phyloP scores from a whole-genome alignment of 2,329 filamentous ascomycete species.

The Magnaporthiopsis incrustans region DNA sequence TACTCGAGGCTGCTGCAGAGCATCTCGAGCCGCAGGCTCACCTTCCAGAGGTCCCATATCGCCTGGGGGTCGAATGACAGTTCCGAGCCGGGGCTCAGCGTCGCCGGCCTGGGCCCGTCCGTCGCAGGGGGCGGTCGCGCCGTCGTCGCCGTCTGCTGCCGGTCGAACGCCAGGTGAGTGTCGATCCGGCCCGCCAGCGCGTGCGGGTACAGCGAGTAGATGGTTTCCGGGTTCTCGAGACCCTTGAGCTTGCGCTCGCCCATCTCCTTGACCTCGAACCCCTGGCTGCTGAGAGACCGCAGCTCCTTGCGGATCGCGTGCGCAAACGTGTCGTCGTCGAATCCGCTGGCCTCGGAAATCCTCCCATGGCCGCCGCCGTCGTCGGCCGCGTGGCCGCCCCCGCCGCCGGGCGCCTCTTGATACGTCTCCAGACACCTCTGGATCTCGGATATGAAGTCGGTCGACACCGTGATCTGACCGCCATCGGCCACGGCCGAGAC shows the following conservation, averaged over 20 bases:
- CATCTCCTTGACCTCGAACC: slow-evolving; percentile 90
- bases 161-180: slow-evolving; percentile 49
- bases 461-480: slow-evolving; percentile 92
- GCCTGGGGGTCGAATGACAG: slow-evolving; percentile 72
- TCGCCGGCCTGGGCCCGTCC: slow-evolving; percentile 43
- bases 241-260: slow-evolving; percentile 94
- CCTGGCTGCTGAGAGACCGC: slow-evolving; percentile 77
- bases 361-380: neutral
- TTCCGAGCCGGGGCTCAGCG: slow-evolving; percentile 56
- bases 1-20: slow-evolving; percentile 83
- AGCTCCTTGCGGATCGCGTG: slow-evolving; percentile 79
- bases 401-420: slow-evolving; percentile 58
- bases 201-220: slow-evolving; percentile 94
- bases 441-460: slow-evolving; percentile 94
- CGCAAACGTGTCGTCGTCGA: slow-evolving; percentile 68
- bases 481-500: slow-evolving; percentile 93
- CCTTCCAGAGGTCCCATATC: slow-evolving; percentile 83
- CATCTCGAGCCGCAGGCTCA: slow-evolving; percentile 86
- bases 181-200: slow-evolving; percentile 73
- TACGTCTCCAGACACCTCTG: slow-evolving; percentile 84
- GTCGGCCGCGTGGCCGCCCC: slow-evolving; percentile 32
- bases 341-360: slow-evolving; percentile 49
- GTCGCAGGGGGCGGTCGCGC: neutral
- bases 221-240: slow-evolving; percentile 90
- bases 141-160: slow-evolving; percentile 20